Evolutionary conservation across 2,329 filamentous ascomycete genomes (phyloP).

Genomic region (Fusarium subglutinans): DNA sequence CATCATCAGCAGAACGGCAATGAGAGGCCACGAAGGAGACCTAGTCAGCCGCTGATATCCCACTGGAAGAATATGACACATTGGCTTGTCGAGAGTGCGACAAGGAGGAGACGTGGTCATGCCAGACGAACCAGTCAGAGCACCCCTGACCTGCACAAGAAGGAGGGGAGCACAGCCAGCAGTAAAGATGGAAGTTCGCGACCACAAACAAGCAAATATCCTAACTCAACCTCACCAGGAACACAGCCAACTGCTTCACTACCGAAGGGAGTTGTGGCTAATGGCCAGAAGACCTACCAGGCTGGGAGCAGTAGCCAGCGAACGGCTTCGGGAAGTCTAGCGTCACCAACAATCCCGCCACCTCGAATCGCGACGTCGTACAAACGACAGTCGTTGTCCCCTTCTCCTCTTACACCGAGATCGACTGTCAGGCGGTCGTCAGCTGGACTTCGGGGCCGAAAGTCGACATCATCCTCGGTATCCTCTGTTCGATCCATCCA

Average conservation of each 20-base stretch:
- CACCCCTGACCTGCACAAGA: constrained; percentile 65
- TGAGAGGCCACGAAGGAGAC: constrained; percentile 64
- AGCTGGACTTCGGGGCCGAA: constrained; percentile 84
- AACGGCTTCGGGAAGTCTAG: constrained; percentile 36
- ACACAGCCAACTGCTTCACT: constrained; percentile 54
- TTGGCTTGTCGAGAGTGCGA: constrained; percentile 69
- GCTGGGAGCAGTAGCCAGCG: constrained; percentile 29
- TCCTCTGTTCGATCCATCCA: constrained; percentile 93
- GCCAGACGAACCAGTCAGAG: constrained; percentile 65
- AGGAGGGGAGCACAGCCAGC: constrained; percentile 56
- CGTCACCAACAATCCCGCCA: constrained; percentile 45
- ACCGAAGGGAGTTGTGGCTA: constrained; percentile 62
- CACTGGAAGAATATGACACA: constrained; percentile 73
- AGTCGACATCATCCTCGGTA: constrained; percentile 94
- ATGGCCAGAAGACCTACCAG: constrained; percentile 54
- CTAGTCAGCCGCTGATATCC: constrained; percentile 66
- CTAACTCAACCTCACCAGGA: constrained; percentile 51
- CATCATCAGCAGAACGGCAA: constrained; percentile 44
- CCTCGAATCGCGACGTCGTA: constrained; percentile 53
- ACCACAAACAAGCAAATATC: constrained; percentile 68
- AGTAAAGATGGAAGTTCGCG: constrained; percentile 65
- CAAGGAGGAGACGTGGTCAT: constrained; percentile 59
- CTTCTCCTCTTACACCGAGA: constrained; percentile 86
- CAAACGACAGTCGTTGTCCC: constrained; percentile 83
- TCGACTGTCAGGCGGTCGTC: constrained; percentile 87